phyloP scores from a whole-genome alignment of 2,329 filamentous ascomycete genomes.

The Trichophyton mentagrophytes region DNA sequence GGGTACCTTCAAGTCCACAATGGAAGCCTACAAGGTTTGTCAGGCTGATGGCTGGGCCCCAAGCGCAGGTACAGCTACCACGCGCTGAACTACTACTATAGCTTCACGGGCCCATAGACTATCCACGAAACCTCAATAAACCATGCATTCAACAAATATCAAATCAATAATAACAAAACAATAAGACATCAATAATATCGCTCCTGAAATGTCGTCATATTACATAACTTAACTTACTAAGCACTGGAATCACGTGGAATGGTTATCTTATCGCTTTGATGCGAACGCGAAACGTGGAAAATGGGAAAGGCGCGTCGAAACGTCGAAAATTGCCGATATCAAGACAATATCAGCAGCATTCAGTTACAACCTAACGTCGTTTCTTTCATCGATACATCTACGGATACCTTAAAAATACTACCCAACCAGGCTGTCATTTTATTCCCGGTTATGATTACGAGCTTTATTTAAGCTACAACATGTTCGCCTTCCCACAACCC shows the following conservation, averaged over 20 bases:
- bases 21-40: too few relatives aligned
- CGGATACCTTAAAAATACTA: not conserved
- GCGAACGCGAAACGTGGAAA: not conserved
- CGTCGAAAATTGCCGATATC: not conserved
- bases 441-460: not conserved
- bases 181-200: not conserved
- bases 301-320: not conserved
- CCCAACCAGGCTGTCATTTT: not conserved
- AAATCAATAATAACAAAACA: not conserved
- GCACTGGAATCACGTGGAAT: not conserved
- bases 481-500: not conserved
- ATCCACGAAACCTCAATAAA: too few relatives aligned
- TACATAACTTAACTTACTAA: not conserved
- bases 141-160: not conserved
- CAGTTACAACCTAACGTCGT: not conserved
- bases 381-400: too few relatives aligned
- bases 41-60: too few relatives aligned
- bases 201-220: not conserved
- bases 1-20: too few relatives aligned
- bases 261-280: not conserved
- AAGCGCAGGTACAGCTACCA: too few relatives aligned
- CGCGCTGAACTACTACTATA: too few relatives aligned
- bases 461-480: slow-evolving; percentile 10
- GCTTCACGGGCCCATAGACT: too few relatives aligned
- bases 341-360: not conserved